Evolutionary conservation across 805 yeast genomes (phyloP), one percentile per base, ranked within the genome.

Genomic region (Candida awuae): DNA sequence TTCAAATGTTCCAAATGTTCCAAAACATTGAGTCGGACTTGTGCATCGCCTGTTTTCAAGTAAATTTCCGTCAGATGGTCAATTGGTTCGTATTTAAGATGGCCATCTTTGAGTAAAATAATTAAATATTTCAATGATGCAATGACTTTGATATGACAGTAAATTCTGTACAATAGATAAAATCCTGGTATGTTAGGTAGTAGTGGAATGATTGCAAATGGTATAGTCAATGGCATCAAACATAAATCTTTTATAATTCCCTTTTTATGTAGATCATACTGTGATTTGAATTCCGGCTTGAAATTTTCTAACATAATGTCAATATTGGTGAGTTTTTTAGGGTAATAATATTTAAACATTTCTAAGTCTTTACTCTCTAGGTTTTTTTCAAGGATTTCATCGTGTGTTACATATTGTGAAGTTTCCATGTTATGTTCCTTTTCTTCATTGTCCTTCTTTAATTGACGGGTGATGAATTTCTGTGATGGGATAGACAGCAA

Each of bases 171-270:
- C 3, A 82, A 68, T 31, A 88, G 60, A 52, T 86, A 90, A 53
- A 90, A 82, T 0, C 95, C 95, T 0, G 97, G 97, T 16, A 88
- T 73, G 51, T 88, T 88, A 16, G 97, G 97, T 3, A 87, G 57
- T n/a, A 88, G 67, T 0, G 97, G 97, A 0, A 90, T 54, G 31
- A 86, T 50, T 0, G 85, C 87, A 31, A 88, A 57, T 2, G 97
- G 97, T 3, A 85, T 49, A 0, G 94, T 77, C 32, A 88, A 46
- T 2, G 97, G 97, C 4, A 90, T 59, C 4, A 77, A 77, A 13
- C 79, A 42, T 1, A 73, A 67, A 47, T 82, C 75, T 28, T 65
- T 47, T 2, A 72, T 34, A 46, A 81, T 68, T 49, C 72, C 71
- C 51, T 71, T 78, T 37, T 58, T 59, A 52, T 88, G 95, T 34